phyloP scores from a whole-genome alignment of 768 basidiomycete genomes.

The Coprinopsis sp. region DNA sequence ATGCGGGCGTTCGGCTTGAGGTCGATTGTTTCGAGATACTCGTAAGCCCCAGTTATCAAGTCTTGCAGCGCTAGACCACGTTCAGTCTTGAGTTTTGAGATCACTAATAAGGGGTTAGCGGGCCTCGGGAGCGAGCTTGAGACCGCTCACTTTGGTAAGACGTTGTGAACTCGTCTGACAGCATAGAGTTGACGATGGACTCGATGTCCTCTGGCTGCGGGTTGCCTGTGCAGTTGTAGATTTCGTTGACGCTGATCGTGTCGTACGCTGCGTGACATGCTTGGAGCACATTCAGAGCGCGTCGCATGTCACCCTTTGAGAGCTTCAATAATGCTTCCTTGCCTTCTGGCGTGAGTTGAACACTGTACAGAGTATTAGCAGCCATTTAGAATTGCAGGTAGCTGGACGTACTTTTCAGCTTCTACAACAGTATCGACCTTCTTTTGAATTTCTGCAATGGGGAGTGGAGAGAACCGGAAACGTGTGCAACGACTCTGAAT shows the following conservation, averaged over 20 bases:
- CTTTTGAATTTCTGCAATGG: constrained; percentile 80
- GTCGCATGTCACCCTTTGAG: constrained; percentile 96
- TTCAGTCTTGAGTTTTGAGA: constrained; percentile 81
- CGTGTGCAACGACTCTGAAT: constrained; percentile 98
- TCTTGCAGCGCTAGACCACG: constrained; percentile 94
- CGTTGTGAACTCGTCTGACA: constrained; percentile 92
- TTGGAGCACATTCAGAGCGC: constrained; percentile 93
- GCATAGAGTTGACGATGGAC: constrained; percentile 90
- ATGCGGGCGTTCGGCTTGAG: constrained; percentile 82
- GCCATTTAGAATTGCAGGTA: not conserved
- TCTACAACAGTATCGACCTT: constrained; percentile 75
- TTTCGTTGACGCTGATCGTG: constrained; percentile 77
- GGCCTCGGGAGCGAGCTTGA: not conserved
- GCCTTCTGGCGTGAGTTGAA: constrained; percentile 82
- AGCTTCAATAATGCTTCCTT: constrained; percentile 86
- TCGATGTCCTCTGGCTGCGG: constrained; percentile 96
- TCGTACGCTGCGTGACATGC: constrained; percentile 98
- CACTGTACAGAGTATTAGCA: constrained; percentile 40
- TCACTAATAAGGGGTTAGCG: constrained; percentile 48
- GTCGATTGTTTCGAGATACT: constrained; percentile 83
- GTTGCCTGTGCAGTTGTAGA: constrained; percentile 96
- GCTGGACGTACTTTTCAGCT: constrained; percentile 64
- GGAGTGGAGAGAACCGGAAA: constrained; percentile 93
- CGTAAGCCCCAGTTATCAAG: constrained; percentile 85
- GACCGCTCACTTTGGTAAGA: constrained; percentile 67